These are phyloP conservation scores for Amanita subjunquillea DNA, from an alignment of 768 basidiomycete genomes.

Conservation along the genomic window DNA sequence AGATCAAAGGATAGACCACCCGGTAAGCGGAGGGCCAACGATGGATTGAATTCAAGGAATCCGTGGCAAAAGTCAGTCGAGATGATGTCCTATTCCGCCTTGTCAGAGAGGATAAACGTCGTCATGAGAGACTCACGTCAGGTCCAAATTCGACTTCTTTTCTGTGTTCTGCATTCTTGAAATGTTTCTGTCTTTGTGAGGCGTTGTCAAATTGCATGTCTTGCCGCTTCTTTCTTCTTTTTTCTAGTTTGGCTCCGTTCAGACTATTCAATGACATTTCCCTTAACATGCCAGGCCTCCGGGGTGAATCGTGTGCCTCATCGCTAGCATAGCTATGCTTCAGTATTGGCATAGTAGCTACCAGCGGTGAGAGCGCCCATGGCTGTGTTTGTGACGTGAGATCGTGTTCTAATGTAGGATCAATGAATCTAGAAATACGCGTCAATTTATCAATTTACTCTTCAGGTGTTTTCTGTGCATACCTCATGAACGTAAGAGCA, in stretches of 20 bases:
- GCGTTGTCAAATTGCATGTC: constrained; percentile 21
- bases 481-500: constrained; percentile 79
- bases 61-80: constrained; percentile 85
- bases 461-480: constrained; percentile 12
- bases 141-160: constrained; percentile 53
- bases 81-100: constrained; percentile 44
- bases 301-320: not conserved
- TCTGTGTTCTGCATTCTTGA: constrained; percentile 45
- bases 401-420: constrained; percentile 82
- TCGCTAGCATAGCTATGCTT: constrained; percentile 30
- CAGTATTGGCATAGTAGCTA: constrained; percentile 77
- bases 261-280: not conserved
- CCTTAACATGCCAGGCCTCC: not conserved
- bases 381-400: constrained; percentile 69
- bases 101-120: not conserved
- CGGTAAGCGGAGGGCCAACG: constrained; percentile 62
- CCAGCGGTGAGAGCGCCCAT: constrained; percentile 82
- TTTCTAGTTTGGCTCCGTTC: not conserved
- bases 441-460: not conserved
- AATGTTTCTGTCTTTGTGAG: constrained; percentile 55
- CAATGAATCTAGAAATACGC: constrained; percentile 52
- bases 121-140: constrained; percentile 28
- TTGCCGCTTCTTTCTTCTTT: not conserved
- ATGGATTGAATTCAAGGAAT: constrained; percentile 63
- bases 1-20: constrained; percentile 79